phyloP scores from a whole-genome alignment of 2,329 filamentous ascomycete genomes.

The Cercospora zeina region DNA sequence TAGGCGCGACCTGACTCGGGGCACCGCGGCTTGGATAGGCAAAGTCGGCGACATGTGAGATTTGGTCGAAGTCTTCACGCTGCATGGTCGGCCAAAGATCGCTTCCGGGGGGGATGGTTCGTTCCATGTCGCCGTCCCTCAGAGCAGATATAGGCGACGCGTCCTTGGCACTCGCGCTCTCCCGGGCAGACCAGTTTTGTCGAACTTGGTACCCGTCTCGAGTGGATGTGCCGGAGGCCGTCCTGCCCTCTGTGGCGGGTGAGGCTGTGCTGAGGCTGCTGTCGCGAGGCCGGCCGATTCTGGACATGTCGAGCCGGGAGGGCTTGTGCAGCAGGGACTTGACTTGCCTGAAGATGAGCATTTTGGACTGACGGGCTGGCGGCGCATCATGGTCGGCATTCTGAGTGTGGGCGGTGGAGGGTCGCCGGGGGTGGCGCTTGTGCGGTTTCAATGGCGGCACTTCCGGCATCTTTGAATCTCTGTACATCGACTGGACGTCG shows the following conservation, averaged over 20 bases:
- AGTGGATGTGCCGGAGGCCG: conserved; percentile 17
- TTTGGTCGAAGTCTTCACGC: conserved; percentile 23
- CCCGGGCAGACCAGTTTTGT: conserved; percentile 11
- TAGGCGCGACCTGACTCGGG: conserved; percentile 19
- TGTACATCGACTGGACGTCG: conserved; percentile 22
- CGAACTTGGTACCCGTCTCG: conserved; percentile 19
- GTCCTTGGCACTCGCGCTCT: conserved; percentile 10
- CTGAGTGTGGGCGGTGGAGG: background rate
- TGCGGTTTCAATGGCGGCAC: conserved; percentile 28
- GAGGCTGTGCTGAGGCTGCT: conserved; percentile 15
- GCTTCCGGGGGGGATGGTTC: conserved; percentile 18
- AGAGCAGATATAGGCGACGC: conserved; percentile 22
- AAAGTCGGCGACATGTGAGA: conserved; percentile 30
- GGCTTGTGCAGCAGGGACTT: conserved; percentile 39
- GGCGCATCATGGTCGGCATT: conserved; percentile 33
- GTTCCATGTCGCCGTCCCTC: conserved; percentile 30
- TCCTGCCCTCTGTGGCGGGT: conserved; percentile 3
- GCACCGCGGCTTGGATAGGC: conserved; percentile 1
- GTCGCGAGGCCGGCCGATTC: conserved; percentile 29
- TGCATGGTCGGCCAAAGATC: conserved; percentile 16
- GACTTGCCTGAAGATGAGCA: conserved; percentile 41
- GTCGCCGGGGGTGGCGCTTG: conserved; percentile 30
- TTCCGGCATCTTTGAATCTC: conserved; percentile 28
- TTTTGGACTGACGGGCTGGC: conserved; percentile 31
- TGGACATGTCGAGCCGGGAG: conserved; percentile 25